Percentiles rank a stretch among this genome's conserved stretches.
Conservation (phyloP, 441 rosid genomes). For the Biscutella laevigata region DNA sequence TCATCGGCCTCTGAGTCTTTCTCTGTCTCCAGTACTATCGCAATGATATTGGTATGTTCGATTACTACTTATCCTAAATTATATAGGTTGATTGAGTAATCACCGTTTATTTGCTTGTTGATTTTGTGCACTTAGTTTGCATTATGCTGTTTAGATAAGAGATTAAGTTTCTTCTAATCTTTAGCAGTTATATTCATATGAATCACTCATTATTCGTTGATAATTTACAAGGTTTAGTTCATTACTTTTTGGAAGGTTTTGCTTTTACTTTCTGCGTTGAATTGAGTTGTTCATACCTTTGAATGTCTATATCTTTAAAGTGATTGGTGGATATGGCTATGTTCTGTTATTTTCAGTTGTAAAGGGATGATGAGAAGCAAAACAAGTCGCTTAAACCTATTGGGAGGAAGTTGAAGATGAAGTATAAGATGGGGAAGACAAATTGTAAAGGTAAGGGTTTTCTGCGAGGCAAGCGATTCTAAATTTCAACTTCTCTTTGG, state of each 20-base stretch:
- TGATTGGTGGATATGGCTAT: neutral
- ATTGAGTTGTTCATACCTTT: neutral
- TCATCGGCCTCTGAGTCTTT: constrained; percentile 17
- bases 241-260: neutral
- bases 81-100: too few relatives aligned
- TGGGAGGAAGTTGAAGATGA: constrained; percentile 60
- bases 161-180: too few relatives aligned
- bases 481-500: neutral
- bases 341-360: constrained; percentile 31
- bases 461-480: constrained; percentile 35
- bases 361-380: constrained; percentile 45
- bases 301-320: neutral
- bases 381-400: constrained; percentile 46
- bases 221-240: neutral
- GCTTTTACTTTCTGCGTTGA: neutral
- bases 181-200: too few relatives aligned
- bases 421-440: constrained; percentile 49
- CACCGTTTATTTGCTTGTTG: neutral
- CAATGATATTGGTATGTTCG: constrained; percentile 35
- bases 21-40: too few relatives aligned
- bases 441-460: constrained; percentile 57
- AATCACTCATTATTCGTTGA: neutral
- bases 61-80: neutral
- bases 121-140: neutral
- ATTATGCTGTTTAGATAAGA: neutral